Base-by-base conservation (phyloP, 257 asterid species). In the Voacanga thouarsii region DNA sequence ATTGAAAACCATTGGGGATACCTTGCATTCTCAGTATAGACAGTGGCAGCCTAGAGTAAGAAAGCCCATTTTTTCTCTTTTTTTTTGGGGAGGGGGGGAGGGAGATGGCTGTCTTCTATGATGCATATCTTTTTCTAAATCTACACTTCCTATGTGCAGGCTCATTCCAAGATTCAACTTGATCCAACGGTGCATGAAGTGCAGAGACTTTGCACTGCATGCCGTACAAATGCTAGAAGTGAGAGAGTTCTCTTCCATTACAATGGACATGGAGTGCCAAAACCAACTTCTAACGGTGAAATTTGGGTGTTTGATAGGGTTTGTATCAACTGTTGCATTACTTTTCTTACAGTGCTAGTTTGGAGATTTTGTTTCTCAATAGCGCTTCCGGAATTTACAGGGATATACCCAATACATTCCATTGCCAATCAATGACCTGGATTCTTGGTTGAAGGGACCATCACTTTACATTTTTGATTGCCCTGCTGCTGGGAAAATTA, bases 171-270 rank as follows among this genome's bases (percentile, higher is more conserved):
- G 79, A 84, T 84, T 84, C 88, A 95, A 10, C 80, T 95, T 49
- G 99, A 95, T 83, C 99, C 99, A 79, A 95, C 98, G n/a, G 91
- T 91, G 78, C 98, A 93, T 24, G 99, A 95, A 83, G 96, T 95
- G 68, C 93, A 95, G 87, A 91, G 93, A 78, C 89, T 93, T 72
- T 95, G 97, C 85, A 87, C 96, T 33, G 86, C 94, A 63, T 94
- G 97, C 83, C 99, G 98, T 75, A 93, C 91, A 81, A 85, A 85
- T 89, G 99, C 97, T 11, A 91, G 93, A 82, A 85, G 96, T 69
- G 98, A 93, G 90, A 89, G 99, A 88, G 97, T 95, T 79, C 88
- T 95, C 73, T 93, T 89, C 85, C 99, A 95, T 85, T 95, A 92
- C 81, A 95, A 95, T 85, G 99, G 99, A 53, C 99, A 95, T 87